Evolutionary conservation across 805 yeast species (phyloP), one percentile per base, ranked within the genome.

Genomic region (Candida maltosa): DNA sequence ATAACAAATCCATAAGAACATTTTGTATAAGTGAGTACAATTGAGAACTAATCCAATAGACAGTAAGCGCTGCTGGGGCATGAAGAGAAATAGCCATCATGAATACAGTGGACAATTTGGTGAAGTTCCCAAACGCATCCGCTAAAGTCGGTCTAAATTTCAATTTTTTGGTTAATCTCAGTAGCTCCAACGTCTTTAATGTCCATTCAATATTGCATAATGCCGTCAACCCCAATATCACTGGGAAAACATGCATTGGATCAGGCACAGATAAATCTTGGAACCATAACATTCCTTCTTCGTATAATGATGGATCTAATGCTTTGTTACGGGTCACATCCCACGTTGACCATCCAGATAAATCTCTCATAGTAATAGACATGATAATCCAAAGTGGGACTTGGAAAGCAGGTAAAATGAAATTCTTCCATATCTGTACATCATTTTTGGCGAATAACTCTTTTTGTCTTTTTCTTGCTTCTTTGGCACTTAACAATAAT

Each of bases 11-110:
- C 50, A 91, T 60, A 12, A 83, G 40, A 10, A 83, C 55, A 54
- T 89, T 91, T 49, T 91, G 97, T 0, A 75, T 41, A 40, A 86
- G 60, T 2, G 97, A 88, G 52, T 70, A 89, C 4, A 72, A 47
- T 52, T 87, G 89, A 0, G 96, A 87, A 30, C 91, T 78, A 20
- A 87, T 71, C 98, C 97, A 91, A 60, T 89, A 91, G n/a, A 87
- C 54, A 0, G 83, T 76, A 23, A 89, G 62, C 0, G 94, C 87
- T 19, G 81, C 66, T 0, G 97, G 95, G 0, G 95, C 94, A 49
- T 88, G 93, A 26, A 88, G 76, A 0, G 95, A 71, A 14, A 88
- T 67, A 4, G 87, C 88, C 83, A 87, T 87, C 59, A 91, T 67
- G 44, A 86, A 78, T 1, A 88, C 78, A 34, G 85, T 77, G 16